Percentiles rank a stretch among this genome's conserved stretches.
These are phyloP conservation scores for Gossypioides kirkii DNA, from an alignment of 345 rosid species.

Conservation along the genomic window DNA sequence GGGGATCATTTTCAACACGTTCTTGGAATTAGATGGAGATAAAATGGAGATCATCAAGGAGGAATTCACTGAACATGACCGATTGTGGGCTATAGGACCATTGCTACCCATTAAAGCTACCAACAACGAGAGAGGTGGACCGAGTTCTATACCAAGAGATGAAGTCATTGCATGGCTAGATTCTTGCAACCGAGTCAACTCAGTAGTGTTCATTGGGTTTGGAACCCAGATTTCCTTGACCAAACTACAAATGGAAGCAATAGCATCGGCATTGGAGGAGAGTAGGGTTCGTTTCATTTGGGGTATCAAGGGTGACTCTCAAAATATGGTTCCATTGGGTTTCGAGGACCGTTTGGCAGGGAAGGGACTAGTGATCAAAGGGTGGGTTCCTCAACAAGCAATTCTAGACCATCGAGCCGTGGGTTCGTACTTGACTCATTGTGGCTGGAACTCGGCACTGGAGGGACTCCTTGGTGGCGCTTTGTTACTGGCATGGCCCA, in stretches of 20 bases:
- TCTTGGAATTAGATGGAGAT: conserved; percentile 29
- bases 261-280: conserved; percentile 42
- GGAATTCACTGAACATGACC: conserved; percentile 29
- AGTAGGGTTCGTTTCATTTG: conserved; percentile 49
- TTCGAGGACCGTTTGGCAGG: conserved; percentile 49
- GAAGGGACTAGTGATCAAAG: conserved; percentile 44
- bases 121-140: conserved; percentile 32
- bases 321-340: conserved; percentile 15
- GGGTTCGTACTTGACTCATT: conserved; percentile 57
- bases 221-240: conserved; percentile 51
- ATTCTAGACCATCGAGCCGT: conserved; percentile 40
- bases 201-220: conserved; percentile 60
- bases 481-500: conserved; percentile 63
- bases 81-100: conserved; percentile 54
- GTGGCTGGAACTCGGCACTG: conserved; percentile 61
- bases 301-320: conserved; percentile 23
- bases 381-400: conserved; percentile 51
- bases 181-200: conserved; percentile 20
- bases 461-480: conserved; percentile 46
- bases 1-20: conserved; percentile 53
- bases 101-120: conserved; percentile 15
- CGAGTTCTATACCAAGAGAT: conserved; percentile 26
- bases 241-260: conserved; percentile 29
- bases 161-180: conserved; percentile 55
- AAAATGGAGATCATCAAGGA: conserved; percentile 36